A percentile compares a stretch with the other conserved stretches of the same genome.
These are phyloP conservation scores for Pythium coloratum DNA, from an alignment of 352 stramenopile species.

Conservation along the genomic window DNA sequence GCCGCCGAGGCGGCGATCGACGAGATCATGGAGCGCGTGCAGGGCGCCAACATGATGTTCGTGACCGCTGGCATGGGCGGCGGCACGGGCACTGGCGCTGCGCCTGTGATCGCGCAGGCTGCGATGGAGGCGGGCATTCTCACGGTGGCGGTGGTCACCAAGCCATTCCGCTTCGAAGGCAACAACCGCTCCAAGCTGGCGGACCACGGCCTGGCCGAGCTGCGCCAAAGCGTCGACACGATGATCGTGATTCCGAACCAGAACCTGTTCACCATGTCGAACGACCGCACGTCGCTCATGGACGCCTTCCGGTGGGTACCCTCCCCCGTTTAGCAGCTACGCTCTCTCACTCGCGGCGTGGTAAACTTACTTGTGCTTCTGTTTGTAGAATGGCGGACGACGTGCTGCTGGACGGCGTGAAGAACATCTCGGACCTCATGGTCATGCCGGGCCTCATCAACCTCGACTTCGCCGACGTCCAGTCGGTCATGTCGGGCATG, in stretches of 20 bases:
- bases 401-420: constrained; percentile 83
- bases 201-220: constrained; percentile 67
- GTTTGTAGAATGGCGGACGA: constrained; percentile 72
- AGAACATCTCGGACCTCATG: constrained; percentile 90
- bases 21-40: constrained; percentile 84
- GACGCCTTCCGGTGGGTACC: constrained; percentile 73
- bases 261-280: constrained; percentile 90
- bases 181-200: constrained; percentile 81
- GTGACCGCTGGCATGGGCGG: constrained; percentile 86
- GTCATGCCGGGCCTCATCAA: constrained; percentile 89
- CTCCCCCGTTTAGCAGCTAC: neutral
- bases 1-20: constrained; percentile 76
- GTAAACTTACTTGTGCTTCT: neutral
- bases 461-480: constrained; percentile 85
- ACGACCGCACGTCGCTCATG: constrained; percentile 84
- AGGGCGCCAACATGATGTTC: constrained; percentile 90
- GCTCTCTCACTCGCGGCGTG: neutral
- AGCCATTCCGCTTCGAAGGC: constrained; percentile 86
- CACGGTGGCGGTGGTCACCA: constrained; percentile 86
- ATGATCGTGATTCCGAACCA: constrained; percentile 90
- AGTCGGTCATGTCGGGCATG: constrained; percentile 89
- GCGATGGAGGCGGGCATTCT: constrained; percentile 81
- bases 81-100: constrained; percentile 80
- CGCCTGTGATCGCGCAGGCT: constrained; percentile 82
- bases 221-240: constrained; percentile 85